Percentiles rank a stretch among this genome's conserved stretches.
phyloP scores from a whole-genome alignment of 306 rosid genomes.

The Prunus salicina region DNA sequence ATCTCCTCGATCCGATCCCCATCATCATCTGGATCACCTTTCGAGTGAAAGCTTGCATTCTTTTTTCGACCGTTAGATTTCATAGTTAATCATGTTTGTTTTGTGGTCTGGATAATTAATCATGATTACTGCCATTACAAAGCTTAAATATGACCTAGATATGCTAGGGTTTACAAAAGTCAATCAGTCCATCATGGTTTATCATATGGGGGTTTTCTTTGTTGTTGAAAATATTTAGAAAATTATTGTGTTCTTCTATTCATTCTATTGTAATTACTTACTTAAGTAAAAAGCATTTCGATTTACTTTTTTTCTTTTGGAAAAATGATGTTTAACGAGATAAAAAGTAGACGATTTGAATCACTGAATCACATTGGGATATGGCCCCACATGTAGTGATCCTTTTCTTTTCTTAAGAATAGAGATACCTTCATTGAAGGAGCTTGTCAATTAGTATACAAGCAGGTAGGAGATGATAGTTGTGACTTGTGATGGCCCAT shows the following conservation, averaged over 20 bases:
- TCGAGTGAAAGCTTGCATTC: constrained; percentile 34
- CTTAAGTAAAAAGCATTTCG: background rate
- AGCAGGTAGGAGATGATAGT: constrained; percentile 18
- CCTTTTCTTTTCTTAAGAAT: background rate
- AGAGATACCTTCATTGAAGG: background rate
- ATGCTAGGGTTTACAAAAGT: constrained; percentile 2
- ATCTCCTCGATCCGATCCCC: constrained; percentile 26
- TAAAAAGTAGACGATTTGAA: background rate
- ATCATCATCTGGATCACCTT: constrained; percentile 35
- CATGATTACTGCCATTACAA: background rate
- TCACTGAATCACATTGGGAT: background rate
- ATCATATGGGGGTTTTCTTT: background rate
- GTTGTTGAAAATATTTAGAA: too few relatives aligned
- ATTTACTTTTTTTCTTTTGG: too few relatives aligned
- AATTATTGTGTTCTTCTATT: background rate
- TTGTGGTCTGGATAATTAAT: background rate
- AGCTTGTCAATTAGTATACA: constrained; percentile 7
- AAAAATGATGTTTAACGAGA: too few relatives aligned
- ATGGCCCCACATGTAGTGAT: background rate
- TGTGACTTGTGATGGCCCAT: constrained; percentile 27
- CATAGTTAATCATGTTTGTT: constrained; percentile 30
- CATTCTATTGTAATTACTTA: background rate
- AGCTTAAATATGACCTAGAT: constrained; percentile 2
- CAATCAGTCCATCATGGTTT: background rate
- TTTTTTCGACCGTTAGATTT: constrained; percentile 51